Percentiles rank a stretch among this genome's conserved stretches.
These are phyloP conservation scores for Cyclotella choctawhatcheeana DNA, from an alignment of 108 stramenopile species.

Conservation along the genomic window DNA sequence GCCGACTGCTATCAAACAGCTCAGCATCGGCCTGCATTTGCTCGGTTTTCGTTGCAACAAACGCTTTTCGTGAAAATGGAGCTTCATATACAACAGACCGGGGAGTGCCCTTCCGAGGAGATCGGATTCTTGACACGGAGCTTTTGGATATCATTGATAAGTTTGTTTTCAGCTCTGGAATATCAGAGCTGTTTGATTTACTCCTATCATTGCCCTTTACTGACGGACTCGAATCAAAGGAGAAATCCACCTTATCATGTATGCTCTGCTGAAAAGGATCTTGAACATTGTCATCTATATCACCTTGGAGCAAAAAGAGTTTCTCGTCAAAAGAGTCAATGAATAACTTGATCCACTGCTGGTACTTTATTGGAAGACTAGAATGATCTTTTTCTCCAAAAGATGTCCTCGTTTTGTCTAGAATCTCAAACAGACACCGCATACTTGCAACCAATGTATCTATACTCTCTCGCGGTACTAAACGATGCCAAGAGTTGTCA, in stretches of 20 bases:
- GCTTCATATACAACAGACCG: constrained; percentile 13
- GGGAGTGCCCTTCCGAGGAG: constrained; percentile 19
- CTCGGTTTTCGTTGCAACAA: constrained; percentile 82
- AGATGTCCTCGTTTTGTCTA: constrained; percentile 43
- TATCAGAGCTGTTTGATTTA: not conserved
- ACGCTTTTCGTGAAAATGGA: constrained; percentile 74
- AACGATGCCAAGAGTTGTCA: constrained; percentile 37
- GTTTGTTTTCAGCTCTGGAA: constrained; percentile 2
- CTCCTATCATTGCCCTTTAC: not conserved
- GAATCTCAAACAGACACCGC: constrained; percentile 45
- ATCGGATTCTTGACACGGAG: constrained; percentile 8
- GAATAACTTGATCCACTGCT: constrained; percentile 39
- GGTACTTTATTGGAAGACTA: constrained; percentile 29
- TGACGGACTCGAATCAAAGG: constrained; percentile 24
- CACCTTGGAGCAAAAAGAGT: constrained; percentile 7
- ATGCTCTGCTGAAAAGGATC: not conserved
- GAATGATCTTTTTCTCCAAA: constrained; percentile 32
- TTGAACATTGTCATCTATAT: not conserved
- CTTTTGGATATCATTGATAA: constrained; percentile 4
- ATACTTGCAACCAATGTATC: constrained; percentile 28
- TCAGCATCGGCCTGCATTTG: constrained; percentile 78
- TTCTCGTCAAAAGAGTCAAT: constrained; percentile 46
- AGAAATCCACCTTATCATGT: constrained; percentile 22
- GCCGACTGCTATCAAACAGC: constrained; percentile 42
- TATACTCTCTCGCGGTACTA: constrained; percentile 38